These are phyloP conservation scores for Curvularia sp. DNA, from an alignment of 2,329 filamentous ascomycete genomes.

Conservation along the genomic window DNA sequence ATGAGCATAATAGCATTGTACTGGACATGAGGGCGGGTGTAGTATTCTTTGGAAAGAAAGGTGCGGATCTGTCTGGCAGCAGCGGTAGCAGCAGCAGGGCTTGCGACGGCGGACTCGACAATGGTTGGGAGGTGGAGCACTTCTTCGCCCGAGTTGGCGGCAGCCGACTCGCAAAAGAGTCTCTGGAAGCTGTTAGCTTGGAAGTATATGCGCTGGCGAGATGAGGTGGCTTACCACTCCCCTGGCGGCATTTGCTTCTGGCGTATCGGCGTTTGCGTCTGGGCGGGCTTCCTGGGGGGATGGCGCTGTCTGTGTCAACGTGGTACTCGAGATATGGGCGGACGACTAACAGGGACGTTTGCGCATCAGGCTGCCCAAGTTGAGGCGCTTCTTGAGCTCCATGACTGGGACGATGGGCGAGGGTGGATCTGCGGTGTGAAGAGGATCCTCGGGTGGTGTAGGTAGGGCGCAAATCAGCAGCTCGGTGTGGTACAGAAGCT, in stretches of 20 bases:
- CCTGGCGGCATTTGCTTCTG: constrained; percentile 70
- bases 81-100: constrained; percentile 81
- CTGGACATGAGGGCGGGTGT: constrained; percentile 71
- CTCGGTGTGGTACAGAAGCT: not conserved
- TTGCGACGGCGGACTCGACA: constrained; percentile 93
- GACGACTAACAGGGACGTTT: constrained; percentile 36
- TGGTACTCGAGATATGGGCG: not conserved
- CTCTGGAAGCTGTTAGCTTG: constrained; percentile 58
- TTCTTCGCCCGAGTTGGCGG: constrained; percentile 74
- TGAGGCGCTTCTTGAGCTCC: constrained; percentile 51
- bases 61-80: constrained; percentile 82
- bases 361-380: constrained; percentile 47
- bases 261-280: constrained; percentile 60
- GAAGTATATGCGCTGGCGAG: constrained; percentile 6
- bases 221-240: constrained; percentile 65
- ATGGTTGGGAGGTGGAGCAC: constrained; percentile 91
- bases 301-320: constrained; percentile 24
- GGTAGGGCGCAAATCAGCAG: constrained; percentile 1
- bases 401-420: constrained; percentile 30
- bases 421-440: constrained; percentile 5
- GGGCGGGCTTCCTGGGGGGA: constrained; percentile 40
- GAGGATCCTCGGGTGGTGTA: constrained; percentile 1
- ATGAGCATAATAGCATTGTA: constrained; percentile 97
- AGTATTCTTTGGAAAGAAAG: constrained; percentile 77
- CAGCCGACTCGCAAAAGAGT: constrained; percentile 80